Percentiles rank a stretch among this genome's conserved stretches.
These are phyloP conservation scores for Apiotrichum veenhuisii DNA, from an alignment of 1,284 basidiomycete species.

Conservation along the genomic window DNA sequence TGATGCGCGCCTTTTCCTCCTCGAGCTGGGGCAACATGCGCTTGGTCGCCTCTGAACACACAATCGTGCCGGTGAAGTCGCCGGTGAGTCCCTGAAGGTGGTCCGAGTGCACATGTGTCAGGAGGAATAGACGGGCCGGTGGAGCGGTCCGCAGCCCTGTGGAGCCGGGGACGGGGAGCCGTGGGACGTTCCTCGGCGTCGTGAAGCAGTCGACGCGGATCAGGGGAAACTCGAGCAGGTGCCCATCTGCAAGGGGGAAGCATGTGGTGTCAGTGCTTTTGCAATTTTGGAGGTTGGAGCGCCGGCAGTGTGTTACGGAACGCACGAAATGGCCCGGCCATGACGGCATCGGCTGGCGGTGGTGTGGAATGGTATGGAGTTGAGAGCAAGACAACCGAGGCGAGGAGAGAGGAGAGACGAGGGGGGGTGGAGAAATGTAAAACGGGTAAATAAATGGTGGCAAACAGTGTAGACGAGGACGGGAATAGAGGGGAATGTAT, in stretches of 20 bases:
- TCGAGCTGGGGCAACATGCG: slow-evolving; percentile 74
- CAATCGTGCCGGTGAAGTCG: slow-evolving; percentile 52
- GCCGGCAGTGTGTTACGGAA: not conserved
- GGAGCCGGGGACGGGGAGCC: slow-evolving; percentile 8
- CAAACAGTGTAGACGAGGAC: too few species aligned
- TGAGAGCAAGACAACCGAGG: too few species aligned
- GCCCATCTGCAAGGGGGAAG: slow-evolving; percentile 37
- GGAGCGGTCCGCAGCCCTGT: slow-evolving; percentile 29
- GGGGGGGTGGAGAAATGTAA: too few species aligned
- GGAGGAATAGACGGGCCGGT: slow-evolving; percentile 63
- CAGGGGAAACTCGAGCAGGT: slow-evolving; percentile 55
- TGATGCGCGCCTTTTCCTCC: slow-evolving; percentile 60
- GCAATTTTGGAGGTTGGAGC: not conserved
- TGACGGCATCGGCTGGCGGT: not conserved
- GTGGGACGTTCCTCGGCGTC: slow-evolving; percentile 31
- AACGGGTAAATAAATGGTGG: too few species aligned
- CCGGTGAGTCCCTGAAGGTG: slow-evolving; percentile 52
- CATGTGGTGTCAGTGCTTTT: not conserved
- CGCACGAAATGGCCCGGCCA: slow-evolving; percentile 41
- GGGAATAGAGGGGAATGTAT: too few species aligned
- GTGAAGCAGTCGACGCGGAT: slow-evolving; percentile 78
- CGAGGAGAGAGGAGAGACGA: too few species aligned
- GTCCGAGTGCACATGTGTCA: slow-evolving; percentile 81
- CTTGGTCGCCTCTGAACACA: slow-evolving; percentile 76
- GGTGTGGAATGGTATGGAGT: too few species aligned